These are phyloP conservation scores for Allium fistulosum DNA, from an alignment of 106 monocot genomes.

Conservation along the genomic window DNA sequence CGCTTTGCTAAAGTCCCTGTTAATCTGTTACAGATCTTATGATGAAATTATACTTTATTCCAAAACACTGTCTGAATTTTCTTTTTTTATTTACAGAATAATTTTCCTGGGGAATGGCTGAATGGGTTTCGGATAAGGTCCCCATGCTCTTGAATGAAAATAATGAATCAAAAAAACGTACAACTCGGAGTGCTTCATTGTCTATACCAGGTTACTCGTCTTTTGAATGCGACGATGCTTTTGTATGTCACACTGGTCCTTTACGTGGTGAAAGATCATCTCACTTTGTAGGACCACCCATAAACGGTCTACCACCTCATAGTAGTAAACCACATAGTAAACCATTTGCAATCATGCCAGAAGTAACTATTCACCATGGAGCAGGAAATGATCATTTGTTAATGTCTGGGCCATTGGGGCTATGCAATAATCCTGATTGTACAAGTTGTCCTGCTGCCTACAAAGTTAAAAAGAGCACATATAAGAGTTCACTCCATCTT, in stretches of 20 bases:
- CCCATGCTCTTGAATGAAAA: slow-evolving; percentile 5
- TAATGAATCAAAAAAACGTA: neutral
- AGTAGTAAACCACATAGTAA: slow-evolving; percentile 1
- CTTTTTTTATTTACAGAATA: too few relatives aligned
- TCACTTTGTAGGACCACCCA: neutral
- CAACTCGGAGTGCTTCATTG: slow-evolving; percentile 13
- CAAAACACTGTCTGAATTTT: too few relatives aligned
- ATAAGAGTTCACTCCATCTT: neutral
- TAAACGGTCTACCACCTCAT: neutral
- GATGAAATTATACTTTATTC: too few relatives aligned
- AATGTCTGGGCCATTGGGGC: slow-evolving; percentile 19
- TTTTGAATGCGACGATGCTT: neutral
- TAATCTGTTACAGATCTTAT: too few relatives aligned
- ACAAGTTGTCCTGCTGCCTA: slow-evolving; percentile 13
- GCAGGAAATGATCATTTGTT: slow-evolving; percentile 7
- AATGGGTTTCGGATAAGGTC: slow-evolving; percentile 1
- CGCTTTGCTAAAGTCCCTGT: too few relatives aligned
- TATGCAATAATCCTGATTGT: slow-evolving; percentile 18
- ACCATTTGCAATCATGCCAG: slow-evolving; percentile 1
- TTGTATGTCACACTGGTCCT: slow-evolving; percentile 12
- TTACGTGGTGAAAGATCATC: slow-evolving; percentile 1
- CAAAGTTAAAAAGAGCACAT: neutral
- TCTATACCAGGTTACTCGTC: neutral
- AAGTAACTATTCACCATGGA: slow-evolving; percentile 2
- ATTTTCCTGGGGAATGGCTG: slow-evolving; percentile 11